A percentile compares a stretch with the other conserved stretches of the same genome.
phyloP scores from a whole-genome alignment of 306 rosid genomes.

The Arachis hypogaea region DNA sequence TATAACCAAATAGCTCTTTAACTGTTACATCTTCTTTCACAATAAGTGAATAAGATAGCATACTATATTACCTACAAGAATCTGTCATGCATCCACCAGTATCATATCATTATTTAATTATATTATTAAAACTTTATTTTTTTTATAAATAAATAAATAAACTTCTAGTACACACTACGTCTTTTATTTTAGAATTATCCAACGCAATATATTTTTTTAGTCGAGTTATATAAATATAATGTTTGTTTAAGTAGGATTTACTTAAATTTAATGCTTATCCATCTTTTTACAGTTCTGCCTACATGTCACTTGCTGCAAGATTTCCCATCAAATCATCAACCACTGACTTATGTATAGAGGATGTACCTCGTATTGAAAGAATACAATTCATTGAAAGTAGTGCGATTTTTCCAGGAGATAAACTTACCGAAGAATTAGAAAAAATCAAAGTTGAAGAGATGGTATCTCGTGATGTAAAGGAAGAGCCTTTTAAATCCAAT shows the following conservation, averaged over 20 bases:
- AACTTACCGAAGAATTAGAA: neutral
- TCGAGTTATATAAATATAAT: no score
- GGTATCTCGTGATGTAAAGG: neutral
- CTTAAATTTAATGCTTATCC: slow-evolving; percentile 13
- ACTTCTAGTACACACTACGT: neutral
- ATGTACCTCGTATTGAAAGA: neutral
- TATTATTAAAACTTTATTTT: no score
- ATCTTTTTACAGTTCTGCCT: slow-evolving; percentile 58
- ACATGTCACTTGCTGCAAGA: slow-evolving; percentile 61
- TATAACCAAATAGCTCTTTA: no score
- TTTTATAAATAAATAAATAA: no score
- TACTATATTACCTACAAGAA: no score
- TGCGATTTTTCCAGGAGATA: neutral
- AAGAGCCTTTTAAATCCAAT: slow-evolving; percentile 1
- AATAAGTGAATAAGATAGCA: no score
- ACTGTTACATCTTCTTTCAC: no score
- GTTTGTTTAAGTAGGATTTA: neutral
- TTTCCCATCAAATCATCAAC: slow-evolving; percentile 44
- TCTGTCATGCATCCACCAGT: no score
- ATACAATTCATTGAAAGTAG: neutral
- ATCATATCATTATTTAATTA: no score
- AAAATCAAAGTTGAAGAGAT: slow-evolving; percentile 18
- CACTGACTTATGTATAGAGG: slow-evolving; percentile 6
- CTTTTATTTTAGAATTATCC: no score
- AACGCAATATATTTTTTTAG: neutral